Conservation (phyloP, 352 stramenopile genomes). For the Globisporangium cystogenes region DNA sequence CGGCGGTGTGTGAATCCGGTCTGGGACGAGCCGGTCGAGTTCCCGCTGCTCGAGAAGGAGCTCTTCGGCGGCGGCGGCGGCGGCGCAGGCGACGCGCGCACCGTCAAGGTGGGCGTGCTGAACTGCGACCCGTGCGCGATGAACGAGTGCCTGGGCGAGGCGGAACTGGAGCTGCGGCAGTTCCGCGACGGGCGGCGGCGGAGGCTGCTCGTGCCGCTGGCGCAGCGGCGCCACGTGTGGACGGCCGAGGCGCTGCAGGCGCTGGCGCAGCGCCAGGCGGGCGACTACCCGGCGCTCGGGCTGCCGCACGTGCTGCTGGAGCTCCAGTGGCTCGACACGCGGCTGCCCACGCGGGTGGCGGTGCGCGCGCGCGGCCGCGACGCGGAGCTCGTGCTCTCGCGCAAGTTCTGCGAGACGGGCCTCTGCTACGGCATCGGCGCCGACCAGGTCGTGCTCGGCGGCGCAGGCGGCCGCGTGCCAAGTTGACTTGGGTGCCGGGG, state of each 20-base stretch:
- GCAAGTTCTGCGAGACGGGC: conserved; percentile 34
- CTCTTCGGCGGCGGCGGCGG: conserved; percentile 5
- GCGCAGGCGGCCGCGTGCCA: neutral
- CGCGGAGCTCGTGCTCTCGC: conserved; percentile 21
- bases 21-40: conserved; percentile 32
- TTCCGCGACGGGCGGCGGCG: conserved; percentile 25
- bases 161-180: conserved; percentile 40
- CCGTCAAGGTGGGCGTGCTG: conserved; percentile 40
- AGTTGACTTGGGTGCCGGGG: neutral
- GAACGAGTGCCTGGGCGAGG: conserved; percentile 43
- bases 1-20: conserved; percentile 27
- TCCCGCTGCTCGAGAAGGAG: conserved; percentile 19
- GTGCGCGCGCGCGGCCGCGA: conserved; percentile 28
- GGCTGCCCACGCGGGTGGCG: conserved; percentile 38
- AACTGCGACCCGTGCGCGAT: conserved; percentile 52
- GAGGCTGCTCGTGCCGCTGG: conserved; percentile 38
- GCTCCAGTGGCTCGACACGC: conserved; percentile 62
- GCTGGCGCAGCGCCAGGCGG: conserved; percentile 32
- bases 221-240: conserved; percentile 41
- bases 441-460: conserved; percentile 13
- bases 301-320: conserved; percentile 43
- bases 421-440: conserved; percentile 28
- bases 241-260: conserved; percentile 39
- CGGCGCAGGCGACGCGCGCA: conserved; percentile 13
- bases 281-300: conserved; percentile 35